Conservation (phyloP, 179 eudicot species). For the Heliamphora ciliata region DNA sequence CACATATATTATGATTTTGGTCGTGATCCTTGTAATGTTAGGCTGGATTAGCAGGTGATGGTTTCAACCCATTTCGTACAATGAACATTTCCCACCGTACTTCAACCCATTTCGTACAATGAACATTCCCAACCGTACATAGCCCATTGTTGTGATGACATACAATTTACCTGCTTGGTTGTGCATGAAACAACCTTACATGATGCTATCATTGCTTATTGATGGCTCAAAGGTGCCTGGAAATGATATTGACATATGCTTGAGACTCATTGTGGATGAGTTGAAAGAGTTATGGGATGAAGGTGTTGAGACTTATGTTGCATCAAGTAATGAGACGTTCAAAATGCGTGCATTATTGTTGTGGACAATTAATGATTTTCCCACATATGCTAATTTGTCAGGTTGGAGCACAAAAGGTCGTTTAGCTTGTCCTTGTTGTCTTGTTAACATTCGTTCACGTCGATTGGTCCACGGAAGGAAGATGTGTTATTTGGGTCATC, state of each 20-base stretch:
- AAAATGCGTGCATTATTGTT: neutral
- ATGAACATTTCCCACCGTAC: neutral
- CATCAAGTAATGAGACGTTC: neutral
- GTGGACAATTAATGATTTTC: neutral
- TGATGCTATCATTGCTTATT: neutral
- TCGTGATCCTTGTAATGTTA: neutral
- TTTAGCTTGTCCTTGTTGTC: neutral
- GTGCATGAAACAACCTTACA: neutral
- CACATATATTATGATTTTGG: too few species aligned
- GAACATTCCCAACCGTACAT: too few species aligned
- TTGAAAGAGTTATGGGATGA: neutral
- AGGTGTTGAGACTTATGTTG: neutral
- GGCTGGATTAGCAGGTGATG: neutral
- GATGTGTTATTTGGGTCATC: too few species aligned
- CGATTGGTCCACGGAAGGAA: too few species aligned
- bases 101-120: too few species aligned
- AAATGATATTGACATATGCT: slow-evolving; percentile 7
- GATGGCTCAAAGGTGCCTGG: neutral
- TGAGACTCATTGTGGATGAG: neutral
- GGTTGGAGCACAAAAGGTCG: neutral
- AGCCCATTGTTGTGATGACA: neutral
- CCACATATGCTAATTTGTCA: neutral
- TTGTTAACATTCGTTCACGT: neutral
- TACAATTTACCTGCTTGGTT: neutral
- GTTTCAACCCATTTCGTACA: neutral